These are phyloP conservation scores for Solanum tarijense DNA, from an alignment of 257 asterid species.

Conservation along the genomic window DNA sequence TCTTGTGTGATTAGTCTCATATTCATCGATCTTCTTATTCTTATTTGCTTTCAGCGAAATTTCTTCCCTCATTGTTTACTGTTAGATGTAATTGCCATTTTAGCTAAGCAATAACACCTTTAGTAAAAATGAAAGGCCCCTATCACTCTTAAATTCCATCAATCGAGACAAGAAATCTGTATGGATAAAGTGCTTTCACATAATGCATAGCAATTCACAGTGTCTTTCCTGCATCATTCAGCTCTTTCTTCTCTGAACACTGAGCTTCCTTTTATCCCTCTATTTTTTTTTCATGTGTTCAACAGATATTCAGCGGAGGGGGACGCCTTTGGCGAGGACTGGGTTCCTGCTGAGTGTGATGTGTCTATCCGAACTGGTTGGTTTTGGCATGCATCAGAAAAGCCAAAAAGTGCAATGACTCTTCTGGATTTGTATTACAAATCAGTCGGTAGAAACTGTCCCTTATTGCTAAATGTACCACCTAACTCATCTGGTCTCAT, in stretches of 20 bases:
- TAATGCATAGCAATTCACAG: neutral
- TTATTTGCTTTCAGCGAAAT: neutral
- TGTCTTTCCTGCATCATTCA: neutral
- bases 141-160: neutral
- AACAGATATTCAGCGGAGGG: conserved; percentile 63
- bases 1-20: neutral
- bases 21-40: neutral
- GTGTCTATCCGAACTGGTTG: conserved; percentile 90
- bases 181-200: neutral
- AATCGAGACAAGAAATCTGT: neutral
- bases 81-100: neutral
- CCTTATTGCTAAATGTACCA: conserved; percentile 73
- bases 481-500: conserved; percentile 95
- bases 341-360: conserved; percentile 95
- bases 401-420: conserved; percentile 64
- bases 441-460: conserved; percentile 87
- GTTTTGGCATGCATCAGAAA: conserved; percentile 91
- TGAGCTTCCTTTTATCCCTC: neutral
- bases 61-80: neutral
- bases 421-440: conserved; percentile 87
- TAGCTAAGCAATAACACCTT: neutral
- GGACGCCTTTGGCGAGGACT: conserved; percentile 75
- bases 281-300: conserved; percentile 1
- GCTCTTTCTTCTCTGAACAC: neutral
- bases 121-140: neutral